Conservation (phyloP, 2,329 filamentous ascomycete genomes). For the Alternaria gansuensis region DNA sequence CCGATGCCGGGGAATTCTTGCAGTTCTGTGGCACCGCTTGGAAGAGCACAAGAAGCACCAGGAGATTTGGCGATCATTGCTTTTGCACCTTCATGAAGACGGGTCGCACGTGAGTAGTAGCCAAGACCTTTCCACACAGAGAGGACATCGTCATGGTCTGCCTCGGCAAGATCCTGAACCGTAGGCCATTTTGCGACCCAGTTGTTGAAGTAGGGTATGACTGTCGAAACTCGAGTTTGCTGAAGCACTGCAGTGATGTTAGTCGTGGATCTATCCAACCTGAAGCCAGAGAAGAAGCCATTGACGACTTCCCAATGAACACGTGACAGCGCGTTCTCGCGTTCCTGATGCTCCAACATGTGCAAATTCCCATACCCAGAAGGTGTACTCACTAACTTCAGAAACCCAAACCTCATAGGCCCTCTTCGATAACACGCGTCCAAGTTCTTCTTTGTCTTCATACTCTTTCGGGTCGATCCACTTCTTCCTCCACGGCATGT, state of each 20-base stretch:
- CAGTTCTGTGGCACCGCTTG: constrained; percentile 57
- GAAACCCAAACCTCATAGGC: constrained; percentile 74
- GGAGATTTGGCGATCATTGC: constrained; percentile 54
- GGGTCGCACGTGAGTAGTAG: constrained; percentile 70
- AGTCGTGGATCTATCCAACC: neutral
- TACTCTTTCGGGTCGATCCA: constrained; percentile 61
- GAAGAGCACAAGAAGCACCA: constrained; percentile 60
- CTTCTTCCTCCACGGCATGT: constrained; percentile 60
- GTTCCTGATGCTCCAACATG: neutral
- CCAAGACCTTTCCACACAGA: constrained; percentile 68
- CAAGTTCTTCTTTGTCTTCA: constrained; percentile 43
- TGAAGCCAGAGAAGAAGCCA: neutral
- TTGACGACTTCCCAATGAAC: neutral
- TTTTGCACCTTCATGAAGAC: constrained; percentile 67
- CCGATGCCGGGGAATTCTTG: constrained; percentile 67
- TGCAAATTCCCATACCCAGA: neutral
- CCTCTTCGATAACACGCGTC: constrained; percentile 59
- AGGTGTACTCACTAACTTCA: constrained; percentile 62
- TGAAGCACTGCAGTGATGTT: constrained; percentile 61
- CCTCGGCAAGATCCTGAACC: constrained; percentile 64
- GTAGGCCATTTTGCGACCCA: constrained; percentile 71
- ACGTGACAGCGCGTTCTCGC: constrained; percentile 32
- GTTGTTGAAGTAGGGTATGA: constrained; percentile 69
- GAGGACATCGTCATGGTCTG: constrained; percentile 65
- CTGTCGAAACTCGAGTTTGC: constrained; percentile 69